Percentiles rank a stretch among this genome's conserved stretches.
These are phyloP conservation scores for Petrea volubilis DNA, from an alignment of 257 asterid genomes.

Conservation along the genomic window DNA sequence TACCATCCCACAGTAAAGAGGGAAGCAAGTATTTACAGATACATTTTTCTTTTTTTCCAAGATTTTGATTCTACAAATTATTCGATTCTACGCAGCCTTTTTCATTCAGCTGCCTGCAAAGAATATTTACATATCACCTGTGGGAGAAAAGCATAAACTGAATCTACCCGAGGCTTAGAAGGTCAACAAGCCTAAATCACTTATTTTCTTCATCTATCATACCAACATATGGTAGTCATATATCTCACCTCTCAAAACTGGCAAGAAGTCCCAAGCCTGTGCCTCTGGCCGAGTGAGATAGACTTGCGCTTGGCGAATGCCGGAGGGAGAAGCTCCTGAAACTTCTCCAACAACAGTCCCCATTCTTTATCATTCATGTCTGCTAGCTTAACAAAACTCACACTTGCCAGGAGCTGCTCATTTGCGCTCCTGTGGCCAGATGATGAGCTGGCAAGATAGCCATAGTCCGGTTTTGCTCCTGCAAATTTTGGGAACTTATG, in stretches of 20 bases:
- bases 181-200: constrained; percentile 39
- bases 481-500: constrained; percentile 49
- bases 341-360: constrained; percentile 77
- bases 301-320: constrained; percentile 73
- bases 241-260: constrained; percentile 75
- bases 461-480: constrained; percentile 46
- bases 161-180: constrained; percentile 37
- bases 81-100: constrained; percentile 43
- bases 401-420: constrained; percentile 88
- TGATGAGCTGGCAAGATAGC: constrained; percentile 51
- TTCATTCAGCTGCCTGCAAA: constrained; percentile 41
- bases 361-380: constrained; percentile 90
- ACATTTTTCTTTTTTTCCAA: constrained; percentile 33
- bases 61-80: constrained; percentile 39
- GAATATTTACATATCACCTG: constrained; percentile 59
- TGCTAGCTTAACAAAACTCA: constrained; percentile 77
- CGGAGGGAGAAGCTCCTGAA: constrained; percentile 72
- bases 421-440: constrained; percentile 88
- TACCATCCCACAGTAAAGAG: background rate
- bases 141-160: constrained; percentile 33
- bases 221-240: constrained; percentile 21
- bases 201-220: constrained; percentile 34
- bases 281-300: constrained; percentile 59
- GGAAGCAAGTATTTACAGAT: background rate
- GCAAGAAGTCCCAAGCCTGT: constrained; percentile 99